phyloP scores from a whole-genome alignment of 768 basidiomycete genomes.

The Solioccasus polychromus region DNA sequence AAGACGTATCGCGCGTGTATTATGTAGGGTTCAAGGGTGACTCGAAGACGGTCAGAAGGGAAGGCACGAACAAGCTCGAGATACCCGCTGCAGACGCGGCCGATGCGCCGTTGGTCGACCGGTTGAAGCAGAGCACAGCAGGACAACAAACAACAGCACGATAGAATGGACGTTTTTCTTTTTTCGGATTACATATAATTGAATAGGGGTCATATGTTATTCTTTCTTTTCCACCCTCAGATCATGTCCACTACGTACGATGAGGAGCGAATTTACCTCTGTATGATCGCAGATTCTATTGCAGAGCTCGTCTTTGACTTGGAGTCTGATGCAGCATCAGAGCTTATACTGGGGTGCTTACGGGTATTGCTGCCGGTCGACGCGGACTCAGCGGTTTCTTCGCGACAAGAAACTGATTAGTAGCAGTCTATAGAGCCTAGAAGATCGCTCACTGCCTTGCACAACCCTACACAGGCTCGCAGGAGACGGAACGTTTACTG shows the following conservation, averaged over 20 bases:
- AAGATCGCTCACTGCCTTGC: neutral
- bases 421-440: too few species aligned
- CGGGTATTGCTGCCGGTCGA: too few species aligned
- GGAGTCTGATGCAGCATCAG: too few species aligned
- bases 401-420: too few species aligned
- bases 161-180: conserved; percentile 23
- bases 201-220: too few species aligned
- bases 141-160: conserved; percentile 65
- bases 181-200: neutral
- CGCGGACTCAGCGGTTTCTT: too few species aligned
- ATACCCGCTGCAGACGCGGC: conserved; percentile 80
- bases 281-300: neutral
- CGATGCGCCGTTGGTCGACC: conserved; percentile 66
- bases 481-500: too few species aligned
- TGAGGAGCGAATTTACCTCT: neutral
- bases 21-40: conserved; percentile 86
- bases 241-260: neutral
- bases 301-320: neutral
- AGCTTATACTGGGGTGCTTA: too few species aligned
- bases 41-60: conserved; percentile 48
- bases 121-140: conserved; percentile 52
- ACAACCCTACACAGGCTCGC: too few species aligned
- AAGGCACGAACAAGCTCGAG: conserved; percentile 61
- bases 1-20: conserved; percentile 63
- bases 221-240: neutral